Conservation (phyloP, 2,329 filamentous ascomycete species). For the Microcera coccophila region DNA sequence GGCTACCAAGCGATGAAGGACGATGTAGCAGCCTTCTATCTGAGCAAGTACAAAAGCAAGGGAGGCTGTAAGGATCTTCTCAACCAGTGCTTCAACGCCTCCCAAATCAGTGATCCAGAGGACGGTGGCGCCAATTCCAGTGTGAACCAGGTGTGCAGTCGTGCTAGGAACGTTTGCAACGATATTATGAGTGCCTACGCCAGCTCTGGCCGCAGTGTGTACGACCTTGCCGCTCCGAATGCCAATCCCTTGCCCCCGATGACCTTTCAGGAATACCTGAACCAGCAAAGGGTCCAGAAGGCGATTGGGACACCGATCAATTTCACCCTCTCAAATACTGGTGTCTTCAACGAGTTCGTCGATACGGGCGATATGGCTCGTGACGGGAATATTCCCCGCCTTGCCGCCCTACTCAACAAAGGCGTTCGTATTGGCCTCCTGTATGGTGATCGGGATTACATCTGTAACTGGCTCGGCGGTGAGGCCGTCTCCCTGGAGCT, state of each 20-base stretch:
- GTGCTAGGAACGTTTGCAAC: slow-evolving; percentile 42
- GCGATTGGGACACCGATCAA: slow-evolving; percentile 62
- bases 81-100: slow-evolving; percentile 46
- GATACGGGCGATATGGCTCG: slow-evolving; percentile 60
- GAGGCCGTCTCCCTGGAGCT: slow-evolving; percentile 66
- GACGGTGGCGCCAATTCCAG: slow-evolving; percentile 37
- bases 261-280: slow-evolving; percentile 62
- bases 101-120: slow-evolving; percentile 36
- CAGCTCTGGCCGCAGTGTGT: slow-evolving; percentile 51
- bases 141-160: slow-evolving; percentile 47
- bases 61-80: slow-evolving; percentile 54
- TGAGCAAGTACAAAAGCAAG: slow-evolving; percentile 25
- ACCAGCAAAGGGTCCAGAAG: slow-evolving; percentile 52
- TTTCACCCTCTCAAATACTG: slow-evolving; percentile 48
- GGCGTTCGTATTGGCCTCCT: slow-evolving; percentile 68
- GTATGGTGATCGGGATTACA: slow-evolving; percentile 63
- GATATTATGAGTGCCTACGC: slow-evolving; percentile 59
- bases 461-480: slow-evolving; percentile 69
- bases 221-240: slow-evolving; percentile 56
- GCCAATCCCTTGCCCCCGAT: slow-evolving; percentile 60
- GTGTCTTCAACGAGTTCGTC: slow-evolving; percentile 45
- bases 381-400: slow-evolving; percentile 54
- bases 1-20: slow-evolving; percentile 54
- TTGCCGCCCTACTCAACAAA: slow-evolving; percentile 57
- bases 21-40: slow-evolving; percentile 47